Conservation (phyloP, 192 early-diverging fungal species). For the Diversispora epigaea region DNA sequence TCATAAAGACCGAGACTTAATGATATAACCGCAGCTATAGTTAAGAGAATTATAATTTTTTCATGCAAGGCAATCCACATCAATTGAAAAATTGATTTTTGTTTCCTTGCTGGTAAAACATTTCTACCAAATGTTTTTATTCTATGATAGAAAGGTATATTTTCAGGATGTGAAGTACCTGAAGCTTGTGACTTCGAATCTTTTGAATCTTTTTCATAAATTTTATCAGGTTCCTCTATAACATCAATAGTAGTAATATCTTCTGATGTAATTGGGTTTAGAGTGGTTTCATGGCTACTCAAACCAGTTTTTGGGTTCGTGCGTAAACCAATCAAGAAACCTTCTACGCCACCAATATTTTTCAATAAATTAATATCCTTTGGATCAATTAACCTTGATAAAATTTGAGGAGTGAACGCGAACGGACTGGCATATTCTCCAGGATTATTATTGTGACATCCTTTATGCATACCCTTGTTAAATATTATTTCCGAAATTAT, state of each 20-base stretch:
- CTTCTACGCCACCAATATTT: conserved; percentile 51
- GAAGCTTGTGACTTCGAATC: too few relatives aligned
- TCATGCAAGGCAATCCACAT: conserved; percentile 85
- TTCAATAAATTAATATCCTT: conserved; percentile 51
- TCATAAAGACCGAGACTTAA: conserved; percentile 80
- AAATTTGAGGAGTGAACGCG: conserved; percentile 51
- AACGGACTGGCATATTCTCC: conserved; percentile 43
- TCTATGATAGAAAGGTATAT: conserved; percentile 51
- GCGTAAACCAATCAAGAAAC: conserved; percentile 51
- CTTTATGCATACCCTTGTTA: too few relatives aligned
- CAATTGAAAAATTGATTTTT: conserved; percentile 68
- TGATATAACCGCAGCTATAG: conserved; percentile 75
- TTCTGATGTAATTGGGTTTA: conserved; percentile 8
- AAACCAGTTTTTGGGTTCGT: conserved; percentile 51
- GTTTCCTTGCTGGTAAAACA: conserved; percentile 65
- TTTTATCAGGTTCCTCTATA: conserved; percentile 9
- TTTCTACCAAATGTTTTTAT: conserved; percentile 66
- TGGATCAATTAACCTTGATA: conserved; percentile 56
- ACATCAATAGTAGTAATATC: conserved; percentile 9
- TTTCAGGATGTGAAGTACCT: background rate
- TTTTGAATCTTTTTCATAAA: too few relatives aligned
- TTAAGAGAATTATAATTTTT: conserved; percentile 76
- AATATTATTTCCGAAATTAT: too few relatives aligned
- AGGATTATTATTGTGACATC: too few relatives aligned
- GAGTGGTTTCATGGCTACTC: conserved; percentile 21